Evolutionary conservation across 306 rosid species (phyloP).

Genomic region (Quercus engelmannii): DNA sequence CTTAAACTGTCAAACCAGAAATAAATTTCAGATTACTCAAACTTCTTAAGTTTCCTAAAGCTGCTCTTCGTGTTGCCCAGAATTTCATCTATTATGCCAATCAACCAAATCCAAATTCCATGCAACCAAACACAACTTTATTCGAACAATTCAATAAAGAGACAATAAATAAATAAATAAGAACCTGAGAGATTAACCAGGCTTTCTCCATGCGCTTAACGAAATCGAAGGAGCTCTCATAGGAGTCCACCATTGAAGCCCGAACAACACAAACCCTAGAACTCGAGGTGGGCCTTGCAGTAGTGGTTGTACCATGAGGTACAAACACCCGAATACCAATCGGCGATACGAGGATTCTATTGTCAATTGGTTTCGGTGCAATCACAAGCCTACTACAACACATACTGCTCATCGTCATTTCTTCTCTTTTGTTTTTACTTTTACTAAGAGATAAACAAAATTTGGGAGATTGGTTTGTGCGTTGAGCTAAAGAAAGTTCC

Average conservation of each 20-base stretch:
- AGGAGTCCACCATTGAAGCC: slow-evolving; percentile 73
- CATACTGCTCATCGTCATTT: slow-evolving; percentile 39
- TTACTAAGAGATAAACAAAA: neutral
- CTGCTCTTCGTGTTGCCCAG: neutral
- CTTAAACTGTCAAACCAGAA: neutral
- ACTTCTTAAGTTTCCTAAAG: neutral
- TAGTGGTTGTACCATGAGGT: slow-evolving; percentile 8
- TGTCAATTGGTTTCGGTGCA: slow-evolving; percentile 18
- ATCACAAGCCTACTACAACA: slow-evolving; percentile 22
- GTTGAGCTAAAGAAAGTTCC: neutral
- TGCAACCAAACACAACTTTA: neutral
- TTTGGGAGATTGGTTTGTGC: neutral
- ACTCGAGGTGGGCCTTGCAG: slow-evolving; percentile 11
- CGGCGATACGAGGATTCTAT: slow-evolving; percentile 18
- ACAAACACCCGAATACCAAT: slow-evolving; percentile 4
- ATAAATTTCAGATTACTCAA: neutral
- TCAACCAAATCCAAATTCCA: neutral
- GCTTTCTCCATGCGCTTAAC: slow-evolving; percentile 71
- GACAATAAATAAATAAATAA: neutral
- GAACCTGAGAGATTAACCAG: slow-evolving; percentile 91
- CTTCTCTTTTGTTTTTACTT: neutral
- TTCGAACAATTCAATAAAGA: neutral
- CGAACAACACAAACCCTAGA: slow-evolving; percentile 40
- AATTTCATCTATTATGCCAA: neutral
- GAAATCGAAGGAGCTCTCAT: slow-evolving; percentile 65